A percentile compares a stretch with the other conserved stretches of the same genome.
These are phyloP conservation scores for Naematelia encephala DNA, from an alignment of 768 basidiomycete species.

Conservation along the genomic window DNA sequence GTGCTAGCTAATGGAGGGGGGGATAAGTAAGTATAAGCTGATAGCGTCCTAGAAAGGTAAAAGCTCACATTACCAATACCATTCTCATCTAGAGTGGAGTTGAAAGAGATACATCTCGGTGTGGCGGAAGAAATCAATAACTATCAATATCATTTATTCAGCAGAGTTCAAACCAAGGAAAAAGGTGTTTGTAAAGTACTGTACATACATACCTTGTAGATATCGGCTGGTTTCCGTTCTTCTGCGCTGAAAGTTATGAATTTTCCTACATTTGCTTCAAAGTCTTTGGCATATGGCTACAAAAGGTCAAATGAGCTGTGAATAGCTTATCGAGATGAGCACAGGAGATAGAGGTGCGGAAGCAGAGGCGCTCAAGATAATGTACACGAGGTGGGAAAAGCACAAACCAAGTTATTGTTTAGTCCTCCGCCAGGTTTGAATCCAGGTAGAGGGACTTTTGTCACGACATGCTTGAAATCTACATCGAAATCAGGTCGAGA, in stretches of 20 bases:
- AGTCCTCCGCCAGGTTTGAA: conserved; percentile 28
- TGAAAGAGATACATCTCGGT: conserved; percentile 32
- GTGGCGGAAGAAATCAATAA: too few species aligned
- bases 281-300: conserved; percentile 2
- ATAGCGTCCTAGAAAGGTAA: not conserved
- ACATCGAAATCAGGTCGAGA: conserved; percentile 23
- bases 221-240: not conserved
- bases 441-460: conserved; percentile 24
- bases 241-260: not conserved
- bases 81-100: conserved; percentile 21
- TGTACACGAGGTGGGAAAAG: too few species aligned
- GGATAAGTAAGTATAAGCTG: conserved; percentile 3
- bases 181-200: too few species aligned
- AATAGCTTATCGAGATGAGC: too few species aligned
- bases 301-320: too few species aligned
- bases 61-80: conserved; percentile 33
- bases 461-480: not conserved
- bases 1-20: conserved; percentile 17
- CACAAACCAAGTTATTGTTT: conserved; percentile 24
- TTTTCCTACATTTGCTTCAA: not conserved
- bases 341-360: too few species aligned
- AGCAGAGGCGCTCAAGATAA: too few species aligned
- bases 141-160: too few species aligned
- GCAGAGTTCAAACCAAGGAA: not conserved
- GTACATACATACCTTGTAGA: conserved; percentile 15